Percentiles rank a stretch among this genome's conserved stretches.
These are phyloP conservation scores for Boletales sp. DNA, from an alignment of 768 basidiomycete species.

Conservation along the genomic window DNA sequence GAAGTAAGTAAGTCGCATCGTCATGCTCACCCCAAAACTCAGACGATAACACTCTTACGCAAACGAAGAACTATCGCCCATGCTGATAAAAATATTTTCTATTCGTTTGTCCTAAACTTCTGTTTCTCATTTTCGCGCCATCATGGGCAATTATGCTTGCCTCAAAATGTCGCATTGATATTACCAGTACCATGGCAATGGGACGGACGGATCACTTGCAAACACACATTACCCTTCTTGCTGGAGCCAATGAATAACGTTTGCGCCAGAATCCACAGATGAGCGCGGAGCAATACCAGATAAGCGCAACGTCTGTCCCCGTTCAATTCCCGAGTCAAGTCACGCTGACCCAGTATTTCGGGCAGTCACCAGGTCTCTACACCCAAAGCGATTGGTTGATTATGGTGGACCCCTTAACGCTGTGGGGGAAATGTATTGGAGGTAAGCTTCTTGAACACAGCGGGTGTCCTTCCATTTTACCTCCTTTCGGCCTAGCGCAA, in stretches of 20 bases:
- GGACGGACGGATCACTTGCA: neutral
- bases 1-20: neutral
- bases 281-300: neutral
- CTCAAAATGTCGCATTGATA: too few species aligned
- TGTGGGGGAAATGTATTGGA: neutral
- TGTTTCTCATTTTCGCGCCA: too few species aligned
- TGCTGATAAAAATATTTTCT: too few species aligned
- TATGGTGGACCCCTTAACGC: neutral
- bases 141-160: too few species aligned
- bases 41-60: neutral
- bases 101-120: too few species aligned
- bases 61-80: neutral
- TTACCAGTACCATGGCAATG: neutral
- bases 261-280: neutral
- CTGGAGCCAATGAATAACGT: neutral
- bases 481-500: constrained; percentile 1
- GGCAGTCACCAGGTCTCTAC: neutral
- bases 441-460: neutral
- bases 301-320: neutral
- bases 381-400: neutral
- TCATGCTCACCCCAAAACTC: neutral
- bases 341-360: neutral
- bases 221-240: neutral
- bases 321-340: neutral
- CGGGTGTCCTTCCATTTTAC: constrained; percentile 5